Base-by-base conservation (phyloP, 441 rosid species). In the Erodium texanum region DNA sequence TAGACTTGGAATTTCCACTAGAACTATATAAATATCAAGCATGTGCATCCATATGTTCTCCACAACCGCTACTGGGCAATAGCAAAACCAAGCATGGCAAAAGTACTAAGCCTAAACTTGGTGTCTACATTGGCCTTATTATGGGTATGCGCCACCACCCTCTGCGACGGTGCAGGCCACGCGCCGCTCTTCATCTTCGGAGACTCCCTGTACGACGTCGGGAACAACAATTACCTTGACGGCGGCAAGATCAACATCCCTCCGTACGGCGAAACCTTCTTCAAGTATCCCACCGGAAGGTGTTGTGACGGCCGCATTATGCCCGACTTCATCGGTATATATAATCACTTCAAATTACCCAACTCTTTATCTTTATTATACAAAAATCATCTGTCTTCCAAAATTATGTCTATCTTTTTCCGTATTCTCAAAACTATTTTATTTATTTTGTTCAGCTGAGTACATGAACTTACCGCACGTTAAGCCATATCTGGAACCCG, bases 161-260 rank as follows among this genome's bases (percentile, higher is more conserved):
- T 48, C 65, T 64, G 77, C 76, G 67, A 50, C 0, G 66, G 14
- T 41, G 68, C 71, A 45, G 72, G 74, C 7, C 79, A 74, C 52
- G 64, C 72, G 24, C 77, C 82, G 9, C 77, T 82, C 36, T 85
- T 82, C 68, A 71, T 77, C 69, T 80, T 79, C 2, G 84, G 85
- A n/a, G 88, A 82, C 74, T 81, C 89, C 24, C 11, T 69, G 14
- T 78, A 81, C 68, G 82, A 85, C 73, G 78, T 70, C 6, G 86
- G 87, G 64, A 83, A 76, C 75, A 79, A 76, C 69, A 79, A 81
- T 68, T 78, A 75, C 43, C 70, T 78, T 36, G 14, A 63, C 67
- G 32, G 68, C 56, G 22, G 24, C 64, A 75, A 54, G 45, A 69
- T 83, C 29, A 81, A 81, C 72, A 66, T 59, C 43, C 67, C 68